A percentile compares a stretch with the other conserved stretches of the same genome.
These are phyloP conservation scores for Nemania diffusa DNA, from an alignment of 2,329 filamentous ascomycete genomes.

Conservation along the genomic window DNA sequence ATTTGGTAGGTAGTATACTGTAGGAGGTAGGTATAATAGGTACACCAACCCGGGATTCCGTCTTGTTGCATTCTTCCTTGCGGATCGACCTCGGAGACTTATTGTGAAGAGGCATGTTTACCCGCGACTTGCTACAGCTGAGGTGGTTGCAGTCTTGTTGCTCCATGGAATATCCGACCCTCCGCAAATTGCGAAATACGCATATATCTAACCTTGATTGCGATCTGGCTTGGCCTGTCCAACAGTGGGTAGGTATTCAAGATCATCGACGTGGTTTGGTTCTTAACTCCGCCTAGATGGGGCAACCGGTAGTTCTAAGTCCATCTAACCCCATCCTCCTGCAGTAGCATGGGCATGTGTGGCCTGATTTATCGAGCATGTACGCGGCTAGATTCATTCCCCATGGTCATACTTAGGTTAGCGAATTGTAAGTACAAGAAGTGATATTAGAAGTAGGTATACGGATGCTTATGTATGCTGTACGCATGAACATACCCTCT, in stretches of 20 bases:
- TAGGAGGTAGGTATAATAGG: background rate
- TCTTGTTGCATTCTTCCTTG: background rate
- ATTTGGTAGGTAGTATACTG: background rate
- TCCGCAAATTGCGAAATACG: constrained; percentile 28
- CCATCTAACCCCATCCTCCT: background rate
- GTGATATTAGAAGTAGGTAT: background rate
- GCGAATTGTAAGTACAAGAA: background rate
- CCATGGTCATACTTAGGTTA: background rate
- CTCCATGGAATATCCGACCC: constrained; percentile 9
- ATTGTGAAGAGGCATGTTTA: background rate
- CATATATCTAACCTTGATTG: constrained; percentile 5
- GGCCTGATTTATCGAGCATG: constrained; percentile 1
- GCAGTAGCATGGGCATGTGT: constrained; percentile 10
- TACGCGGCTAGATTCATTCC: background rate
- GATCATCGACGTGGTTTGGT: background rate
- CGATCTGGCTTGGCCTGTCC: background rate
- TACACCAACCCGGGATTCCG: background rate
- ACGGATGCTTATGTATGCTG: background rate
- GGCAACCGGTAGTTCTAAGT: background rate
- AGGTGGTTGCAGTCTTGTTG: constrained; percentile 6
- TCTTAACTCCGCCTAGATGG: background rate
- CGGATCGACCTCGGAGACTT: constrained; percentile 13
- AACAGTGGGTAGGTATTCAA: no score
- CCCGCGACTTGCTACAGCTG: background rate
- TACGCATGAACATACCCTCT: background rate